Evolutionary conservation across 2,329 filamentous ascomycete species (phyloP).

Genomic region (Nannizzia gypsea): DNA sequence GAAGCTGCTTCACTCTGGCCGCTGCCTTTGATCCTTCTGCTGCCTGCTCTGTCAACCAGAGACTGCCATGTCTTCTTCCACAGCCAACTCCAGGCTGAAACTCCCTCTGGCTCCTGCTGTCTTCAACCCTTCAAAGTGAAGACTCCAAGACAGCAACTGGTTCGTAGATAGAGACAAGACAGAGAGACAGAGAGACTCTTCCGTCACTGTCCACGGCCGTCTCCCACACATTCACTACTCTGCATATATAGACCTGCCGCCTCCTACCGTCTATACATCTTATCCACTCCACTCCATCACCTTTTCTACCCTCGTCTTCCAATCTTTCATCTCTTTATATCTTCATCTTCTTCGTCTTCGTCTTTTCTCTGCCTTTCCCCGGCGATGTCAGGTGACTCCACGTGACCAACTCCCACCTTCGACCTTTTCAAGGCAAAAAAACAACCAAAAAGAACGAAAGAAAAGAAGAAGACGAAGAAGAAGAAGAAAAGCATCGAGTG

Average conservation of each 20-base stretch:
- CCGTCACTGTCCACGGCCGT: neutral
- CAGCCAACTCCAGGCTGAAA: too few species aligned
- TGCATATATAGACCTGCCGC: neutral
- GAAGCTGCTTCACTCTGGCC: too few species aligned
- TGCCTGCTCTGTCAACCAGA: too few species aligned
- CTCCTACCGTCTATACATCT: neutral
- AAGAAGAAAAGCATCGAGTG: too few species aligned
- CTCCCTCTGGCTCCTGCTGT: too few species aligned
- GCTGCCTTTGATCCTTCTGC: too few species aligned
- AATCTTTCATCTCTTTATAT: neutral
- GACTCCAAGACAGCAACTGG: neutral
- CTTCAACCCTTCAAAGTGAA: too few species aligned
- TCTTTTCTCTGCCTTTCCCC: neutral
- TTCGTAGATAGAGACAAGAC: neutral
- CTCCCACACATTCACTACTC: neutral
- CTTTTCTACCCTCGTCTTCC: neutral
- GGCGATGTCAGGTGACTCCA: neutral
- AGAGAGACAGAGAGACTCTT: neutral
- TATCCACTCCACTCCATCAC: neutral
- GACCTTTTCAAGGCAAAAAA: slow-evolving; percentile 1
- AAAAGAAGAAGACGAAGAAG: neutral
- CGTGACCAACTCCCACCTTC: slow-evolving; percentile 6
- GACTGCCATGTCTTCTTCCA: too few species aligned
- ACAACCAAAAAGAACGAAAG: neutral
- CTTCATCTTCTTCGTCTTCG: neutral